Percentiles rank a stretch among this genome's conserved stretches.
phyloP scores from a whole-genome alignment of 768 basidiomycete species.

The Exidia glandulosa region DNA sequence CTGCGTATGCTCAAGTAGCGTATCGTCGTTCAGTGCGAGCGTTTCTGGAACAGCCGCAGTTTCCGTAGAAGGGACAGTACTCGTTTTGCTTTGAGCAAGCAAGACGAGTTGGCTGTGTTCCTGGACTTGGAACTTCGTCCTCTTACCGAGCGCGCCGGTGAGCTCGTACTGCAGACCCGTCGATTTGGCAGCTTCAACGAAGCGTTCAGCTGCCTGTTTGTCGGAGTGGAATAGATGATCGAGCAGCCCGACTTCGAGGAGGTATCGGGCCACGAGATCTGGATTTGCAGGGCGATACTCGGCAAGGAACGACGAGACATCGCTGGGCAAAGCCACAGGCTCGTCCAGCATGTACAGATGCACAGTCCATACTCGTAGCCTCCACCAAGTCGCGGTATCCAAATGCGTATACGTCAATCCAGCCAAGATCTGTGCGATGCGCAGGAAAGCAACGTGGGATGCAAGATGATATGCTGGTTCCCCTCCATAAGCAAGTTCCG shows the following conservation, averaged over 20 bases:
- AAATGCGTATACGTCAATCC: constrained; percentile 35
- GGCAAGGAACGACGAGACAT: constrained; percentile 22
- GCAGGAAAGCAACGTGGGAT: constrained; percentile 54
- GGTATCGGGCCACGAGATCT: constrained; percentile 53
- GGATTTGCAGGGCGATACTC: constrained; percentile 20
- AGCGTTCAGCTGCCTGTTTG: constrained; percentile 63
- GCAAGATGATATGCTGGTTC: constrained; percentile 95
- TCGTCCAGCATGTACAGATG: constrained; percentile 74
- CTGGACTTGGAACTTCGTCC: constrained; percentile 85
- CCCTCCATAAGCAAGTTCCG: constrained; percentile 71
- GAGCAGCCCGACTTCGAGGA: constrained; percentile 70
- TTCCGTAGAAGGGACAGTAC: neutral
- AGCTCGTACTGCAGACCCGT: constrained; percentile 81
- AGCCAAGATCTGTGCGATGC: constrained; percentile 60
- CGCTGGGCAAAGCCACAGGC: constrained; percentile 46
- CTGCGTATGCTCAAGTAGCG: constrained; percentile 84
- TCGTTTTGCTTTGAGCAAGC: constrained; percentile 67
- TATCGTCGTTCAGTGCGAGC: constrained; percentile 86
- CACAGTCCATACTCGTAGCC: constrained; percentile 56
- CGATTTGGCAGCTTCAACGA: constrained; percentile 64
- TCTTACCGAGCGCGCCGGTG: constrained; percentile 84
- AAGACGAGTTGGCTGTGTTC: constrained; percentile 86
- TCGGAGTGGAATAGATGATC: constrained; percentile 69
- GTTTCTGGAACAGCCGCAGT: constrained; percentile 69
- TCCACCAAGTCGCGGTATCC: constrained; percentile 64